Percentiles rank a stretch among this genome's conserved stretches.
phyloP scores from a whole-genome alignment of 495 filamentous ascomycete species.

The Parathielavia hyrcaniae region DNA sequence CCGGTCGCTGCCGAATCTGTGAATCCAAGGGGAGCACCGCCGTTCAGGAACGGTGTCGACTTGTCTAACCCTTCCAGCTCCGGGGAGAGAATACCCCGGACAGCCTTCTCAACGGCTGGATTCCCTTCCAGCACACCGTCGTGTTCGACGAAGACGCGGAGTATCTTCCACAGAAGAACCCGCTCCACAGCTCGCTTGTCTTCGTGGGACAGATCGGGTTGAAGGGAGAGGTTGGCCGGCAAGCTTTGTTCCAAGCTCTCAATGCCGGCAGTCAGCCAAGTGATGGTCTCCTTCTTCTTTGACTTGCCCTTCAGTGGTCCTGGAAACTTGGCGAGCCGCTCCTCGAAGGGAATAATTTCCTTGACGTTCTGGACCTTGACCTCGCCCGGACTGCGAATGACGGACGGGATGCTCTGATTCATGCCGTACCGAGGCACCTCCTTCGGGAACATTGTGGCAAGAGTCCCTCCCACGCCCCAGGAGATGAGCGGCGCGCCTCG shows the following conservation, averaged over 20 bases:
- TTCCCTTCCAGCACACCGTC: constrained; percentile 80
- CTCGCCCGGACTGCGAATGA: constrained; percentile 79
- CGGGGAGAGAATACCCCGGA: constrained; percentile 68
- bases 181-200: constrained; percentile 74
- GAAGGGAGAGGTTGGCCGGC: constrained; percentile 43
- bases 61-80: constrained; percentile 28
- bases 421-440: constrained; percentile 80
- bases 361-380: constrained; percentile 67
- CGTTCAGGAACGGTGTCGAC: constrained; percentile 34
- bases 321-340: constrained; percentile 73
- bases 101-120: constrained; percentile 60
- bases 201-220: constrained; percentile 40
- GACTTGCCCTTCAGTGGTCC: constrained; percentile 81
- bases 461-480: constrained; percentile 80
- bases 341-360: constrained; percentile 60
- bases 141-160: constrained; percentile 72
- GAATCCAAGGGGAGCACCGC: constrained; percentile 24
- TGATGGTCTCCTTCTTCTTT: constrained; percentile 87
- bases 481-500: constrained; percentile 77
- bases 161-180: constrained; percentile 79
- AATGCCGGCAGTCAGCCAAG: constrained; percentile 75
- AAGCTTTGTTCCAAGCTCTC: constrained; percentile 59
- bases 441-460: constrained; percentile 82
- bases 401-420: constrained; percentile 62
- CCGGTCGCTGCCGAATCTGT: constrained; percentile 20